Conservation (phyloP, 768 basidiomycete genomes). For the Termitomyces sp. region DNA sequence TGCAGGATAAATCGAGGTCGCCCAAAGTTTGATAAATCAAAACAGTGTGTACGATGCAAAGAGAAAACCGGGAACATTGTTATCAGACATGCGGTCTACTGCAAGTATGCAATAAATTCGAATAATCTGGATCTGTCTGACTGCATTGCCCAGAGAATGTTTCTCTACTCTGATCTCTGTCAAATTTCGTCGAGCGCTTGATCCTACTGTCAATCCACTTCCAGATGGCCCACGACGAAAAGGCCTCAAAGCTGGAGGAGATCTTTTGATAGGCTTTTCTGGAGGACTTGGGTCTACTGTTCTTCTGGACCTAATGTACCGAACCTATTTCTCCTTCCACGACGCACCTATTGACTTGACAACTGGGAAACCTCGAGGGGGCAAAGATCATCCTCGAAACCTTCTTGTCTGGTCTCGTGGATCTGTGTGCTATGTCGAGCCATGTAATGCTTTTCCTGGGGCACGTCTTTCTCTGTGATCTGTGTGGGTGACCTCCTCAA, state of each 20-base stretch:
- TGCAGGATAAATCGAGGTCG: slow-evolving; percentile 41
- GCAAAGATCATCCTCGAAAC: slow-evolving; percentile 65
- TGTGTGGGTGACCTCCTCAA: slow-evolving; percentile 12
- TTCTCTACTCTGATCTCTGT: slow-evolving; percentile 59
- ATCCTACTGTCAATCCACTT: slow-evolving; percentile 59
- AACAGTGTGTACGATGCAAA: slow-evolving; percentile 74
- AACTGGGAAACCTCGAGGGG: slow-evolving; percentile 40
- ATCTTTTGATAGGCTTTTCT: slow-evolving; percentile 69
- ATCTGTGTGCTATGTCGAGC: slow-evolving; percentile 68
- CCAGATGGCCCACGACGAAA: slow-evolving; percentile 55
- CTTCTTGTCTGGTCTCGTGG: slow-evolving; percentile 60
- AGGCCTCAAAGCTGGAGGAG: slow-evolving; percentile 62
- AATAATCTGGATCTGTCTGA: slow-evolving; percentile 1
- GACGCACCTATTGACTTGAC: slow-evolving; percentile 19
- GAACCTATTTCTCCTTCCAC: slow-evolving; percentile 47
- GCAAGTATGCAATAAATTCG: slow-evolving; percentile 53
- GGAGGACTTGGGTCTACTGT: slow-evolving; percentile 77
- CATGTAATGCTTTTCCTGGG: slow-evolving; percentile 55
- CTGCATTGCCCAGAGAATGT: slow-evolving; percentile 45
- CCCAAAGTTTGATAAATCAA: slow-evolving; percentile 64
- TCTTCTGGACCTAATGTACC: slow-evolving; percentile 63
- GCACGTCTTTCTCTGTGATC: slow-evolving; percentile 36
- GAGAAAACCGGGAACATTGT: slow-evolving; percentile 60
- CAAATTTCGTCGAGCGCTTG: slow-evolving; percentile 65
- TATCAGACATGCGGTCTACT: slow-evolving; percentile 79